Percentiles rank a stretch among this genome's conserved stretches.
phyloP scores from a whole-genome alignment of 2,329 filamentous ascomycete genomes.

The Paecilomyces niveus region DNA sequence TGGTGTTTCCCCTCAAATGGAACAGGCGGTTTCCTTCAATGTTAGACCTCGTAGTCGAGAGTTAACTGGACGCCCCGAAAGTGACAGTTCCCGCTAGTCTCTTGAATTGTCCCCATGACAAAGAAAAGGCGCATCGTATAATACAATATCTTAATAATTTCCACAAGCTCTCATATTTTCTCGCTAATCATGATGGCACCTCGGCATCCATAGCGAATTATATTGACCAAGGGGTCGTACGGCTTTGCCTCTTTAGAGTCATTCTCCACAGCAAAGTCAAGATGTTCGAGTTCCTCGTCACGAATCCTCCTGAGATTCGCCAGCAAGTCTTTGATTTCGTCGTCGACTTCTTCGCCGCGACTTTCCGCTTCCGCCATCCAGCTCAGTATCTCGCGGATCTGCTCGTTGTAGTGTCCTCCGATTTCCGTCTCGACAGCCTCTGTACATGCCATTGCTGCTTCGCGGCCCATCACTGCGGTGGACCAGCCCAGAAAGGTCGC shows the following conservation, averaged over 20 bases:
- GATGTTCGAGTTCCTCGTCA: conserved; percentile 93
- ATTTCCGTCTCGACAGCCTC: conserved; percentile 99
- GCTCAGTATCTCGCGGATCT: conserved; percentile 72
- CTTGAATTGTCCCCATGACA: not conserved
- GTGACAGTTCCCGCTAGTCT: not conserved
- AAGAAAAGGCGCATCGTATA: not conserved
- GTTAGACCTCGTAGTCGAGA: not conserved
- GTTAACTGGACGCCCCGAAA: not conserved
- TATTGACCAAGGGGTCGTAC: conserved; percentile 78
- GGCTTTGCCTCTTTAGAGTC: conserved; percentile 85
- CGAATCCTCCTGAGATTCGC: conserved; percentile 71
- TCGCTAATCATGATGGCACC: conserved; percentile 83
- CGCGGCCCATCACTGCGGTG: conserved; percentile 79
- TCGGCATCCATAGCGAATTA: conserved; percentile 83
- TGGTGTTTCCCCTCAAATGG: not conserved
- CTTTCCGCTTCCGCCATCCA: conserved; percentile 72
- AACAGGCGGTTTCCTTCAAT: not conserved
- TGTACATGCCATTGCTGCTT: conserved; percentile 97
- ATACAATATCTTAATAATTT: not conserved
- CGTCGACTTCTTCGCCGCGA: conserved; percentile 71
- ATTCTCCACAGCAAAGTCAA: conserved; percentile 90
- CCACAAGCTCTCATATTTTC: conserved; percentile 28
- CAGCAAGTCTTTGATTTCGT: conserved; percentile 68
- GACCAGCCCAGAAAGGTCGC: conserved; percentile 80
- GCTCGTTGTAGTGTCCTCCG: conserved; percentile 88